Evolutionary conservation across 169 alveolate genomes (phyloP), one percentile per base, ranked within the genome.

Genomic region (Plasmodium berghei): DNA sequence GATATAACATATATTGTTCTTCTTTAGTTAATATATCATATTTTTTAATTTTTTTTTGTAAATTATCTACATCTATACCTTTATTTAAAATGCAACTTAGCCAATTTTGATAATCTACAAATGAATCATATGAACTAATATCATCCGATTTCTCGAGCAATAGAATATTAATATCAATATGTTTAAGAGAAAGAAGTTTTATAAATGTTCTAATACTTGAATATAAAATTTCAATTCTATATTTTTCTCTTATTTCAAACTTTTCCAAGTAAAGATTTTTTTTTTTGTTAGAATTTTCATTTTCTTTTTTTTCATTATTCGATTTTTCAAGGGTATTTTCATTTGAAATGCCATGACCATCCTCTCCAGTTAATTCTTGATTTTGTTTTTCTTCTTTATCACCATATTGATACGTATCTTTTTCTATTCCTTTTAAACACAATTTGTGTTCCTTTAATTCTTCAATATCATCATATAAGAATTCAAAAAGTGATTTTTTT

Each of bases 241-340:
- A 14, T 71, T 86, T 86, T 61, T 86, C 91, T 26, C 91, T 86
- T 46, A 71, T 86, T 86, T 86, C 91, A 24, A 86, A 86, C 61
- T 86, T 86, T 58, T 86, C 91, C 9, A 86, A 40, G 52, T 86
- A 59, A 63, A 69, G 75, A 26, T 48, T 70, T 62, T 63, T 12
- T n/a, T 9, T 22, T 14, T 12, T 2, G 12, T 5, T 55, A 9
- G 63, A 0, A 5, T 5, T 28, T 1, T 28, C 40, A 0, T 28
- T 28, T 28, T 28, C 9, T 5, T 56, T n/a, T 26, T 58, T 59
- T 42, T 71, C 10, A 8, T 14, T 18, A 3, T 58, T 45, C 16
- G 34, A 22, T 45, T 10, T 40, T 6, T 67, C 24, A 3, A 9
- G 4, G 18, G 24, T 0, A 10, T 8, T 64, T 10, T 28, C 14